Conservation (phyloP, 2,329 filamentous ascomycete species). For the Aspergillus luchuensis region DNA sequence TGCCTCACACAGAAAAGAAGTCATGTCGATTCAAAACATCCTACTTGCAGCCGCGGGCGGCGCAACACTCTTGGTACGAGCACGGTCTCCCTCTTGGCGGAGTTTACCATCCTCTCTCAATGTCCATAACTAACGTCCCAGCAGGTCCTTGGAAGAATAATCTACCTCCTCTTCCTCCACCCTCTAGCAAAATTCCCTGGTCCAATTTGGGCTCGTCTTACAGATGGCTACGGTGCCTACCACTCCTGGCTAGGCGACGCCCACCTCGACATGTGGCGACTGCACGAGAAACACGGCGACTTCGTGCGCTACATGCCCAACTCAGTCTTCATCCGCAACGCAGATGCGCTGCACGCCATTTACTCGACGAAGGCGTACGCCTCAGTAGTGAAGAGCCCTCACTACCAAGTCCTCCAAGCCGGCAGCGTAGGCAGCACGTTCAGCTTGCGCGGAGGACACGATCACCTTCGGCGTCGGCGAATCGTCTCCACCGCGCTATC, state of each 20-base stretch:
- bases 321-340: not conserved
- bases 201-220: constrained; percentile 54
- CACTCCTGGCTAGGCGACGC: constrained; percentile 28
- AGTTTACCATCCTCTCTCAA: not conserved
- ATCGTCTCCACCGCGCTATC: not conserved
- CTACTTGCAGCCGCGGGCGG: not conserved
- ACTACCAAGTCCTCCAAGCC: not conserved
- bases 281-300: constrained; percentile 35
- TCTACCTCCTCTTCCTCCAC: not conserved
- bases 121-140: not conserved
- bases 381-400: not conserved
- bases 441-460: not conserved
- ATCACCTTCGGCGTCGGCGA: not conserved
- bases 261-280: constrained; percentile 30
- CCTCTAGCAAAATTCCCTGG: not conserved
- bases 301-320: not conserved
- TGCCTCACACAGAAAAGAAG: too few species aligned
- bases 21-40: not conserved
- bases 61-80: not conserved
- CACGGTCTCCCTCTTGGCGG: not conserved
- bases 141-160: not conserved
- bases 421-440: not conserved
- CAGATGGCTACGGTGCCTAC: constrained; percentile 45
- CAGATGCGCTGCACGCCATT: not conserved
- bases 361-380: not conserved